Evolutionary conservation across 805 yeast species (phyloP), one percentile per base, ranked within the genome.

Genomic region (Candida sakaeoensis): DNA sequence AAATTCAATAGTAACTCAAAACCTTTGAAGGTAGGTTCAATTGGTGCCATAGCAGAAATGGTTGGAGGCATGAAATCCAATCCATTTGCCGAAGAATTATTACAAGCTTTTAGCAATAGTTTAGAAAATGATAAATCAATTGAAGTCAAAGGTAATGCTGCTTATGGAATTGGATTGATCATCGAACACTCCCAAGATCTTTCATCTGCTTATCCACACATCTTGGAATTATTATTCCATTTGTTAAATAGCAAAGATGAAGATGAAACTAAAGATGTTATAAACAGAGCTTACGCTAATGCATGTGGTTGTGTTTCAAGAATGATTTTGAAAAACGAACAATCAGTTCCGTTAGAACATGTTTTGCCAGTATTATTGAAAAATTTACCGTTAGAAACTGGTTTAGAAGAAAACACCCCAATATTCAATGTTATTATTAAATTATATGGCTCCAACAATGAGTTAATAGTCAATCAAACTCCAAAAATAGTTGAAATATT

Each of bases 241-340:
- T 89, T 88, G 45, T 87, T 85, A 60, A 80, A 77, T 61, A 85
- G 84, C 65, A 66, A 72, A 33, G 72, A 70, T 49, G 72, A 68
- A 56, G 95, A 83, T 49, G 91, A 85, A 60, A 73, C 86, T 24
- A 76, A 75, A 54, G 95, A 88, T 49, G 83, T 79, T 44, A 77
- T 86, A 52, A 82, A 82, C 65, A 77, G 95, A 68, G 80, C 95
- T 5, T 79, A 78, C 51, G 96, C 98, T 44, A 93, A 93, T 62
- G 96, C 96, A 4, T 84, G 93, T 62, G 99, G 99, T 32, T 93
- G 98, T 75, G 95, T 90, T 42, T 90, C 96, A 13, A 80, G 99
- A 65, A 74, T 93, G 85, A 77, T 85, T 10, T 68, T 86, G 60
- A 82, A 83, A 58, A 76, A 85, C 60, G 80, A 78, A 53, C 66